These are phyloP conservation scores for Pleurotus sapidus DNA, from an alignment of 768 basidiomycete genomes.

Conservation along the genomic window DNA sequence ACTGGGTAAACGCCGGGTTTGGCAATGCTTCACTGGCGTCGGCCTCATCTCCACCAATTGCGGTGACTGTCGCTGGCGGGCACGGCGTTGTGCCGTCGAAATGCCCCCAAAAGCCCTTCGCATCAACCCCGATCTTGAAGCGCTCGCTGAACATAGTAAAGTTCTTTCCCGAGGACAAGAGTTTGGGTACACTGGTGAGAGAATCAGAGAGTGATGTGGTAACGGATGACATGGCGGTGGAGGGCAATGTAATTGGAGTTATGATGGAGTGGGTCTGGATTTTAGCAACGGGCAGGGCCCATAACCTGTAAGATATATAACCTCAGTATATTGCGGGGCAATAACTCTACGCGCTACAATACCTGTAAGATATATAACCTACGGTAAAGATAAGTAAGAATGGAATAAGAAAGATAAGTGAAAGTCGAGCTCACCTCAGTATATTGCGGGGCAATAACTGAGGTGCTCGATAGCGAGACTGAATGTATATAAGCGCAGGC, in stretches of 20 bases:
- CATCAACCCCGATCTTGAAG: conserved; percentile 10
- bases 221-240: background rate
- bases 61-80: background rate
- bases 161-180: conserved; percentile 13
- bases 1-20: background rate
- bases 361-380: background rate
- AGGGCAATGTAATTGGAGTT: background rate
- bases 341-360: background rate
- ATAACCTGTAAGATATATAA: background rate
- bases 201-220: background rate
- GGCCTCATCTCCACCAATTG: background rate
- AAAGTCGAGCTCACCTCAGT: background rate
- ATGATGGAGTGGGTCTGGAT: background rate
- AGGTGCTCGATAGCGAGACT: background rate
- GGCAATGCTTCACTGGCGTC: background rate
- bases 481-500: no score
- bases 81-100: conserved; percentile 12
- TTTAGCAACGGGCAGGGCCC: background rate
- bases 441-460: background rate
- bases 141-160: conserved; percentile 11
- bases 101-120: conserved; percentile 13
- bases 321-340: background rate
- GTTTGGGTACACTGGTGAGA: conserved; percentile 11
- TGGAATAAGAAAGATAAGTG: background rate
- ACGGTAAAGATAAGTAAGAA: background rate